Evolutionary conservation across 148 eudicot species (phyloP).

Genomic region (Nyssa sinensis): DNA sequence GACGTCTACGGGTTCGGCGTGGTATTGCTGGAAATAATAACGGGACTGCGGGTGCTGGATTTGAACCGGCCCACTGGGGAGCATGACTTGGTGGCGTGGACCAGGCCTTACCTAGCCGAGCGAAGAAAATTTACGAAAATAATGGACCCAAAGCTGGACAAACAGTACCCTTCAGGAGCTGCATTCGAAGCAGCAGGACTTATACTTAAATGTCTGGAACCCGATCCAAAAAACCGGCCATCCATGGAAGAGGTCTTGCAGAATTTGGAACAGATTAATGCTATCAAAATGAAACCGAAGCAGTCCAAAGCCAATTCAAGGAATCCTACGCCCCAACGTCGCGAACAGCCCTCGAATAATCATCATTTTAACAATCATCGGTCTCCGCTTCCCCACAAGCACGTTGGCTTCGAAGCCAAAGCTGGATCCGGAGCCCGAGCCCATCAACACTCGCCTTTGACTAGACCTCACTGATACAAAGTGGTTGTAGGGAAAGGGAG

Average conservation of each 20-base stretch:
- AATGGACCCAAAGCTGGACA: conserved; percentile 56
- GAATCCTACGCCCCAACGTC: conserved; percentile 6
- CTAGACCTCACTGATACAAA: background rate
- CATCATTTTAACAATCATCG: conserved; percentile 18
- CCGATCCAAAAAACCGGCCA: conserved; percentile 56
- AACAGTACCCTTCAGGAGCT: conserved; percentile 49
- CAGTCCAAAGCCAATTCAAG: conserved; percentile 23
- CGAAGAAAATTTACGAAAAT: conserved; percentile 46
- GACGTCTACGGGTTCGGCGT: conserved; percentile 88
- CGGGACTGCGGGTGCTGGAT: conserved; percentile 61
- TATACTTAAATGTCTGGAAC: conserved; percentile 50
- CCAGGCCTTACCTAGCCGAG: conserved; percentile 51
- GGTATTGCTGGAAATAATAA: conserved; percentile 58
- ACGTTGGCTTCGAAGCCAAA: background rate
- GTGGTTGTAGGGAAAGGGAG: background rate
- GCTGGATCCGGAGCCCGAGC: background rate
- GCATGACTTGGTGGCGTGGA: conserved; percentile 59
- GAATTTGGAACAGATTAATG: conserved; percentile 39
- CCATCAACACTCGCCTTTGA: background rate
- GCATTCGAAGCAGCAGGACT: conserved; percentile 48
- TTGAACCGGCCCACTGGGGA: conserved; percentile 41
- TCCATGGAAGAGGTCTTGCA: conserved; percentile 54
- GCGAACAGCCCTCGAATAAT: background rate
- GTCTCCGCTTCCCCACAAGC: conserved; percentile 11
- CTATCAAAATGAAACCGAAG: conserved; percentile 36